These are phyloP conservation scores for Vigna nakashimae DNA, from an alignment of 306 rosid genomes.

Conservation along the genomic window DNA sequence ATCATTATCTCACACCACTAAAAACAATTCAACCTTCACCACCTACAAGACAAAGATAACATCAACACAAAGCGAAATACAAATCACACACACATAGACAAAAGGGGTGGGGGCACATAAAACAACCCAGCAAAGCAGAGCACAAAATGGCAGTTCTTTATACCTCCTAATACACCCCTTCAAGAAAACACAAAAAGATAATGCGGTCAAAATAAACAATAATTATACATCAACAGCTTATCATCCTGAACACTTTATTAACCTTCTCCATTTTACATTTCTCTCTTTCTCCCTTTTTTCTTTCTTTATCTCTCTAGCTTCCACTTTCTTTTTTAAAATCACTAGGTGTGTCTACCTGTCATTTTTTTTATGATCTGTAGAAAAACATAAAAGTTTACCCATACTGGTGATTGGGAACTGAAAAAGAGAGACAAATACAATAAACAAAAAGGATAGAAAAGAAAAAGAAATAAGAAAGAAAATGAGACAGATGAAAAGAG, in stretches of 20 bases:
- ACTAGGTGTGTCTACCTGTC: neutral
- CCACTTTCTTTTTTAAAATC: neutral
- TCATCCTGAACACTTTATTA: neutral
- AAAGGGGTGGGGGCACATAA: constrained; percentile 6
- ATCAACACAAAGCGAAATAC: constrained; percentile 9
- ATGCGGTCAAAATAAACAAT: constrained; percentile 17
- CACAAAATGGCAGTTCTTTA: constrained; percentile 8
- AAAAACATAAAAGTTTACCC: neutral
- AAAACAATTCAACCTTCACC: constrained; percentile 17
- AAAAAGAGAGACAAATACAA: neutral
- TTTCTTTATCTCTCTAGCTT: neutral
- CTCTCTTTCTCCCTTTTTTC: neutral
- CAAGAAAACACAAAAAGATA: constrained; percentile 36
- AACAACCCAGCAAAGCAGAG: constrained; percentile 12
- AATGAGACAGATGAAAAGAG: neutral
- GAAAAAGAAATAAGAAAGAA: neutral
- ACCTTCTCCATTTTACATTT: neutral
- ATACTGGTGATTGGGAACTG: neutral
- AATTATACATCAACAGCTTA: neutral
- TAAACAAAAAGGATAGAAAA: neutral
- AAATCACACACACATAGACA: neutral
- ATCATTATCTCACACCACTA: constrained; percentile 47
- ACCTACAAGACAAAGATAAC: constrained; percentile 39
- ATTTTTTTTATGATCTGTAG: neutral
- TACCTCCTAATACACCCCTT: neutral